These are phyloP conservation scores for Trichosporon ovoides DNA, from an alignment of 1,284 basidiomycete species.

Conservation along the genomic window DNA sequence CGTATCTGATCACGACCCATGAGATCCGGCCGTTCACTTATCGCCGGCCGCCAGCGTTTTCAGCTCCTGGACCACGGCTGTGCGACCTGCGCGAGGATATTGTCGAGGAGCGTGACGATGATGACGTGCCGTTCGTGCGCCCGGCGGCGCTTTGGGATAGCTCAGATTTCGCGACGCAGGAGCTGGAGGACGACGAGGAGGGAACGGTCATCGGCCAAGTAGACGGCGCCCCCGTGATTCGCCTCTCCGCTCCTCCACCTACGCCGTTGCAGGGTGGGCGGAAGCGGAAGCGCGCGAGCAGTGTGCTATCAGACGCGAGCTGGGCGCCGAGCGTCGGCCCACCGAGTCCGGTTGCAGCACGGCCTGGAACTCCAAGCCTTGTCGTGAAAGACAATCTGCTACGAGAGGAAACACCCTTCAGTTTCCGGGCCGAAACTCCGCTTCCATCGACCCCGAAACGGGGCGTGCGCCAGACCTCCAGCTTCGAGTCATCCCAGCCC, in stretches of 20 bases:
- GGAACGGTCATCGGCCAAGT: background rate
- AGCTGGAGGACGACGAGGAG: conserved; percentile 6
- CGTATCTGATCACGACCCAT: conserved; percentile 4
- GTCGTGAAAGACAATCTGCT: background rate
- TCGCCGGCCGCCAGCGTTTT: background rate
- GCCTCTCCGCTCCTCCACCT: background rate
- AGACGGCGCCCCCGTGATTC: background rate
- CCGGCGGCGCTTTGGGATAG: background rate
- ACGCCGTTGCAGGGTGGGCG: background rate
- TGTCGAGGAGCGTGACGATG: conserved; percentile 57
- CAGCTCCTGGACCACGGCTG: background rate
- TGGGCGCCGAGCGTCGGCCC: conserved; percentile 1
- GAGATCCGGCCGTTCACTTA: conserved; percentile 3
- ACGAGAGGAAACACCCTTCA: background rate
- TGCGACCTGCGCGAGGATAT: conserved; percentile 52
- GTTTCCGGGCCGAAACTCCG: background rate
- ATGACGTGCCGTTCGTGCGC: background rate
- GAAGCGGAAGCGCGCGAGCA: conserved; percentile 1
- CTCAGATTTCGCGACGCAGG: conserved; percentile 4
- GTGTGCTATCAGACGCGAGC: conserved; percentile 3
- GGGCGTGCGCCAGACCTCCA: background rate
- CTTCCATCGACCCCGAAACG: background rate
- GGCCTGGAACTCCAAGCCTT: background rate
- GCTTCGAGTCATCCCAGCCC: background rate
- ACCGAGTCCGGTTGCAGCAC: background rate